Evolutionary conservation across 2,329 filamentous ascomycete genomes (phyloP).

Genomic region (Lasiodiplodia theobromae): DNA sequence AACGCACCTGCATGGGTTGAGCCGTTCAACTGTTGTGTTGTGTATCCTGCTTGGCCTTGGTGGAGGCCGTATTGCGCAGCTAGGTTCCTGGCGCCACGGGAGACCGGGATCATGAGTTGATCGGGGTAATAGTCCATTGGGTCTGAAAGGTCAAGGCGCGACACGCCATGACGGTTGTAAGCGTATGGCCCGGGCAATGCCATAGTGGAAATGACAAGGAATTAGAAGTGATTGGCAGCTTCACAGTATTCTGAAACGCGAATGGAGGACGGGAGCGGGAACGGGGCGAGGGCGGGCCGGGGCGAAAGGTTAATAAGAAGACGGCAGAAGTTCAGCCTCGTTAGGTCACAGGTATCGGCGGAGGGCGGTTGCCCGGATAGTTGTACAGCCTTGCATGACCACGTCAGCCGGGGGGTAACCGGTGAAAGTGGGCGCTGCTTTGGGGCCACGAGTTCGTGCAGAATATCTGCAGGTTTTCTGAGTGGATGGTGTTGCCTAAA

Average conservation of each 20-base stretch:
- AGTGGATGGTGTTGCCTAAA: neutral
- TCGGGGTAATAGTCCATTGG: neutral
- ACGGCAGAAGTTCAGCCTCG: neutral
- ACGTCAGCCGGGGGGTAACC: conserved; percentile 8
- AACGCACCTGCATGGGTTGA: neutral
- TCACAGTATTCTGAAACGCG: neutral
- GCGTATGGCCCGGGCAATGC: no score
- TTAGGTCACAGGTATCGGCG: neutral
- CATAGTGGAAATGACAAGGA: neutral
- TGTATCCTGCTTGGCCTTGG: neutral
- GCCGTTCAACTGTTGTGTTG: neutral
- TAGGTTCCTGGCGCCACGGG: neutral
- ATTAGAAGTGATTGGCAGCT: neutral
- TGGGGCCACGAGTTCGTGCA: conserved; percentile 6
- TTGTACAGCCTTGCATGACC: conserved; percentile 17
- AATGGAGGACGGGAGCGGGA: neutral
- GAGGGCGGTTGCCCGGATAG: neutral
- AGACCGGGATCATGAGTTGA: neutral
- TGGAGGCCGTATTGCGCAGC: neutral
- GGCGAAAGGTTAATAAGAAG: neutral
- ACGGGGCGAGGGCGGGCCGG: neutral
- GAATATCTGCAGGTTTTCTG: neutral
- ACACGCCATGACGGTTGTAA: neutral
- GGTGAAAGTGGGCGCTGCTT: neutral
- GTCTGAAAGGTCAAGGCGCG: neutral